Conservation (phyloP, 345 rosid genomes). For the Eucalyptus globulus region DNA sequence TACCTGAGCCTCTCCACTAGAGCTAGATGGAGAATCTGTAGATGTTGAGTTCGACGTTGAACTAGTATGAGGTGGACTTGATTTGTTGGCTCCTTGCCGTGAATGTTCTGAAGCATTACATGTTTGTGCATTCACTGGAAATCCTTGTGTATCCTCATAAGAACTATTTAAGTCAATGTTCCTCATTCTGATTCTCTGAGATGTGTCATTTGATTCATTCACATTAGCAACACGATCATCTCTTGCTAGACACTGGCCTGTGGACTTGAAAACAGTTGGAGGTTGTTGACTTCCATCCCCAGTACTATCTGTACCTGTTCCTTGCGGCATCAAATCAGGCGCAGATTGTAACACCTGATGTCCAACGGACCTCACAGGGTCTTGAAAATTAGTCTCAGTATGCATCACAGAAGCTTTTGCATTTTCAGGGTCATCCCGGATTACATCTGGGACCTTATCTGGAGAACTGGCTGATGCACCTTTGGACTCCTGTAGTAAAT, state of each 20-base stretch:
- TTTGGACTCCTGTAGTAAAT: conserved; percentile 27
- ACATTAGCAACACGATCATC: not conserved
- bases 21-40: conserved; percentile 50
- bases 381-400: conserved; percentile 6
- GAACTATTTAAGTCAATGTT: conserved; percentile 52
- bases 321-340: conserved; percentile 8
- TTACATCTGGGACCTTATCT: conserved; percentile 3
- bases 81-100: conserved; percentile 20
- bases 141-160: conserved; percentile 29
- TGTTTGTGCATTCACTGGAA: conserved; percentile 16
- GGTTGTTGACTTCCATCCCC: not conserved
- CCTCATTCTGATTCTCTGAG: conserved; percentile 18
- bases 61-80: conserved; percentile 40
- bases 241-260: not conserved
- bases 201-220: conserved; percentile 4
- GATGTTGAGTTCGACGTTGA: conserved; percentile 42
- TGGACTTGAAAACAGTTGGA: not conserved
- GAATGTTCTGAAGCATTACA: conserved; percentile 10
- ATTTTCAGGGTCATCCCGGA: conserved; percentile 3
- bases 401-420: conserved; percentile 5
- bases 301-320: not conserved
- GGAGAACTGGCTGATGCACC: conserved; percentile 13
- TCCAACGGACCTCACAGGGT: not conserved
- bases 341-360: conserved; percentile 3
- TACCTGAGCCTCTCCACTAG: conserved; percentile 62